Percentiles rank a stretch among this genome's conserved stretches.
These are phyloP conservation scores for Kappamyces sp. DNA, from an alignment of 192 early-diverging fungal species.

Conservation along the genomic window DNA sequence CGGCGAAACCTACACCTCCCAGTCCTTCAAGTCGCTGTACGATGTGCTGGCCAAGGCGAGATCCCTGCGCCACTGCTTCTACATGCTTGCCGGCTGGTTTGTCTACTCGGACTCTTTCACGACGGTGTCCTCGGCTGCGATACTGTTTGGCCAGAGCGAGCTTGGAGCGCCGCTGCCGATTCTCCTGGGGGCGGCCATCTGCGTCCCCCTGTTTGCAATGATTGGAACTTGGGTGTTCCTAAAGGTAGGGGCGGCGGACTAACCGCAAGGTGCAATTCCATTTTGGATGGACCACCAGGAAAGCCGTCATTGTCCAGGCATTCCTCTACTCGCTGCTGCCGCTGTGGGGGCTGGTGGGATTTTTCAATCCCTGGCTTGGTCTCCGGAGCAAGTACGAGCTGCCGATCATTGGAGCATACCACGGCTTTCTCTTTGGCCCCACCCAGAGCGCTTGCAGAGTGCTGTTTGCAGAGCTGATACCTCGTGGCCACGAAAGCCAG, in stretches of 20 bases:
- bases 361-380: constrained; percentile 38
- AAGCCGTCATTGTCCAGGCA: constrained; percentile 46
- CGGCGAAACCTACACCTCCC: constrained; percentile 8
- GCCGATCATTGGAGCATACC: constrained; percentile 50
- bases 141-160: constrained; percentile 50
- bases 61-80: constrained; percentile 46
- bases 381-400: constrained; percentile 48
- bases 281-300: constrained; percentile 41
- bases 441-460: constrained; percentile 46
- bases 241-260: constrained; percentile 44
- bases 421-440: constrained; percentile 57
- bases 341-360: constrained; percentile 54
- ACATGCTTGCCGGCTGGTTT: constrained; percentile 63
- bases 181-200: constrained; percentile 48
- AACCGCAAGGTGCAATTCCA: constrained; percentile 50
- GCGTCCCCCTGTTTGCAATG: constrained; percentile 49
- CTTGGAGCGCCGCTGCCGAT: constrained; percentile 41
- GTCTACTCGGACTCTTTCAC: constrained; percentile 59
- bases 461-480: constrained; percentile 58
- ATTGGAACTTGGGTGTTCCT: constrained; percentile 41
- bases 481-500: constrained; percentile 59
- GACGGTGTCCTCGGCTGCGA: constrained; percentile 38
- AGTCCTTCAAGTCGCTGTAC: constrained; percentile 25
- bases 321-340: constrained; percentile 44
- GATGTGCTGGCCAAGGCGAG: constrained; percentile 34